Percentiles rank a stretch among this genome's conserved stretches.
Conservation (phyloP, 2,329 filamentous ascomycete species). For the Allantophomopsis lycopodina region DNA sequence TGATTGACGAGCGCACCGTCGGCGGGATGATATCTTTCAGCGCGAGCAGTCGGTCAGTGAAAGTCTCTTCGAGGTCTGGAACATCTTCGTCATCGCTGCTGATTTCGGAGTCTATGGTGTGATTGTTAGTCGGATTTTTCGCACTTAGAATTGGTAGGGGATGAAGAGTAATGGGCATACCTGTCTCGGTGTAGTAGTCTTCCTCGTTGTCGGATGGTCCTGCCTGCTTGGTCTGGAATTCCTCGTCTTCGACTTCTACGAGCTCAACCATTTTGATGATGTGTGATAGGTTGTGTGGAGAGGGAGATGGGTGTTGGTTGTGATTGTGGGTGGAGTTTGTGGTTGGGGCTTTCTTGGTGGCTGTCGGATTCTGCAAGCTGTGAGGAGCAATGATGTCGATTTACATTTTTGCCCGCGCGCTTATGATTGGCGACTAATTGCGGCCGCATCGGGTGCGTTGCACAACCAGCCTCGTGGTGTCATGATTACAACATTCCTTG, state of each 20-base stretch:
- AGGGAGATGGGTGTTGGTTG: neutral
- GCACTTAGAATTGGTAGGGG: conserved; percentile 1
- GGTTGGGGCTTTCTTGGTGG: neutral
- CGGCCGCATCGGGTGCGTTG: too few species aligned
- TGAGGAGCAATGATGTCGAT: too few species aligned
- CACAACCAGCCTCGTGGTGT: too few species aligned
- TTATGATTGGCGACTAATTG: too few species aligned
- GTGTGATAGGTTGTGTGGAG: neutral
- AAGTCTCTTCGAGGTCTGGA: conserved; percentile 35
- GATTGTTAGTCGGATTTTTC: conserved; percentile 3
- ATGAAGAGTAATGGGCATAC: conserved; percentile 32
- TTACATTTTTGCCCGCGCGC: too few species aligned
- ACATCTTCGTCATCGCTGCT: conserved; percentile 67
- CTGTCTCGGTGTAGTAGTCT: conserved; percentile 85
- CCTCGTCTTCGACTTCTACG: conserved; percentile 92
- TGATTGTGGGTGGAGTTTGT: neutral
- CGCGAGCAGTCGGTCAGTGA: conserved; percentile 58
- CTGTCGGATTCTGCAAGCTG: too few species aligned
- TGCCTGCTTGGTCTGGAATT: conserved; percentile 63
- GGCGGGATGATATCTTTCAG: conserved; percentile 67
- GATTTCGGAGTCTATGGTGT: conserved; percentile 58
- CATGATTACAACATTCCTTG: too few species aligned
- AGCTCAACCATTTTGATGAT: conserved; percentile 74
- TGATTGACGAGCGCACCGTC: conserved; percentile 54
- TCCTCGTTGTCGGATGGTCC: conserved; percentile 59